phyloP scores from a whole-genome alignment of 2,329 filamentous ascomycete genomes.

The Neofusicoccum sp. region DNA sequence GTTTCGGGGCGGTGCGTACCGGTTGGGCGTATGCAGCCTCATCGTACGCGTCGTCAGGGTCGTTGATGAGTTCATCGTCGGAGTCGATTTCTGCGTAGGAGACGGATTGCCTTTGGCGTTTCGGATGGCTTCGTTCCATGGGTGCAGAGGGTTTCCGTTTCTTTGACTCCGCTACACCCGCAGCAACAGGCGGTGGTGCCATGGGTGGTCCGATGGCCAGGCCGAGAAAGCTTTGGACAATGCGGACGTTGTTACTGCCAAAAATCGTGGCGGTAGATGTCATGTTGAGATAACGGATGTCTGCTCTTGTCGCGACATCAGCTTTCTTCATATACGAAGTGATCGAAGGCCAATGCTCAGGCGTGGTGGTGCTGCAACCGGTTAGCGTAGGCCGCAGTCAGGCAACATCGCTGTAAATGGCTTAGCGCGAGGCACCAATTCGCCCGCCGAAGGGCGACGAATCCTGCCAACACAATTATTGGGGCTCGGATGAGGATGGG shows the following conservation, averaged over 20 bases:
- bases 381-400: conserved; percentile 16
- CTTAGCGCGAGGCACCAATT: not conserved
- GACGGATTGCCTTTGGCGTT: not conserved
- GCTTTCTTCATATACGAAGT: not conserved
- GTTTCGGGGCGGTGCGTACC: not conserved
- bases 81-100: conserved; percentile 6
- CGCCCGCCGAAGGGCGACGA: not conserved
- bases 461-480: too few species aligned
- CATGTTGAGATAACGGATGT: not conserved
- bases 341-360: not conserved
- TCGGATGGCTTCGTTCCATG: not conserved
- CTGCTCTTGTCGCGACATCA: not conserved
- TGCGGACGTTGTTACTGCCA: too few species aligned
- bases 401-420: not conserved
- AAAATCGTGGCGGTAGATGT: not conserved
- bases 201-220: too few species aligned
- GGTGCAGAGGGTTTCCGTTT: not conserved
- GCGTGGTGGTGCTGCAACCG: not conserved
- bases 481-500: not conserved
- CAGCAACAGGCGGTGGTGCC: not conserved
- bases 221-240: too few species aligned
- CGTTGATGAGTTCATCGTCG: conserved; percentile 14
- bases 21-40: not conserved
- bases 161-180: not conserved
- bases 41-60: not conserved